A percentile compares a stretch with the other conserved stretches of the same genome.
Evolutionary conservation across 2,329 filamentous ascomycete species (phyloP).

Genomic region (Epicoccum sorghinum): DNA sequence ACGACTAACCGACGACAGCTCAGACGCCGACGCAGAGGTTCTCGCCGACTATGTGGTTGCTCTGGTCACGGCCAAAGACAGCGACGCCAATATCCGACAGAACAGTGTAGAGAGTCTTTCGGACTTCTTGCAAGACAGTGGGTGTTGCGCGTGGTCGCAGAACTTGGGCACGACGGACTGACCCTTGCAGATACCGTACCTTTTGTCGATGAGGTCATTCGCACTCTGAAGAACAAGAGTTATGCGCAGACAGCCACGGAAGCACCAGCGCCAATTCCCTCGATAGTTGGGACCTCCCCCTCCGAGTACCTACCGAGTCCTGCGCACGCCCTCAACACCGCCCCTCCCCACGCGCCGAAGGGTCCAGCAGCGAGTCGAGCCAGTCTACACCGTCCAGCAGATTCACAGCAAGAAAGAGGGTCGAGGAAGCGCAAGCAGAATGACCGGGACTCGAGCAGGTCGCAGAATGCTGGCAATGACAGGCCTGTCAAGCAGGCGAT

Average conservation of each 20-base stretch:
- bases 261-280: slow-evolving; percentile 29
- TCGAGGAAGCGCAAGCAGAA: slow-evolving; percentile 63
- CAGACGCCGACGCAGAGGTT: slow-evolving; percentile 80
- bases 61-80: slow-evolving; percentile 68
- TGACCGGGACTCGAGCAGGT: slow-evolving; percentile 58
- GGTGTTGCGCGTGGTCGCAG: slow-evolving; percentile 25
- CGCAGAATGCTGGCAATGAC: slow-evolving; percentile 44
- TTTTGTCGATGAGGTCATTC: slow-evolving; percentile 76
- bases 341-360: slow-evolving; percentile 31
- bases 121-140: slow-evolving; percentile 76
- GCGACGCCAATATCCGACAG: slow-evolving; percentile 66
- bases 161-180: slow-evolving; percentile 8
- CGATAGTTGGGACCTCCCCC: slow-evolving; percentile 30
- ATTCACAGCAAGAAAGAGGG: slow-evolving; percentile 24
- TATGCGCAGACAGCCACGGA: slow-evolving; percentile 30
- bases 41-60: slow-evolving; percentile 86
- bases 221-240: slow-evolving; percentile 64
- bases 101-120: slow-evolving; percentile 74
- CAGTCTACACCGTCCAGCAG: slow-evolving; percentile 18
- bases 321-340: slow-evolving; percentile 25
- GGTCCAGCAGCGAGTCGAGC: slow-evolving; percentile 28
- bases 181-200: slow-evolving; percentile 57
- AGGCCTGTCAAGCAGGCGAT: slow-evolving; percentile 64
- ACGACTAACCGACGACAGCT: slow-evolving; percentile 54
- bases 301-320: slow-evolving; percentile 26